Percentiles rank a stretch among this genome's conserved stretches.
phyloP scores from a whole-genome alignment of 441 rosid genomes.

The Caryocar brasiliense region DNA sequence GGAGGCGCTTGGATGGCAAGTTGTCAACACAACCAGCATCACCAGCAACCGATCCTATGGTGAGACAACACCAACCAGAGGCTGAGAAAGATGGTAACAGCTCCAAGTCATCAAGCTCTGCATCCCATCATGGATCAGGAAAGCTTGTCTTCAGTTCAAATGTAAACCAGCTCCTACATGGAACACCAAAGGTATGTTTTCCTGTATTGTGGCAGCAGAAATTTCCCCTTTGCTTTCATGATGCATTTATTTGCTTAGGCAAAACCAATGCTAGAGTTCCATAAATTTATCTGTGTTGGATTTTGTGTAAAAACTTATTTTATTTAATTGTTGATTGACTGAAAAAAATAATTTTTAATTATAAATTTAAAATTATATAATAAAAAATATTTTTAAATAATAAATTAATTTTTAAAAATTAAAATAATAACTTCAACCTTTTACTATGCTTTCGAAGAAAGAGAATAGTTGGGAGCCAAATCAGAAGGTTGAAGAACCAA shows the following conservation, averaged over 20 bases:
- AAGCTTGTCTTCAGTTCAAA: conserved; percentile 48
- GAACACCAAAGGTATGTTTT: conserved; percentile 23
- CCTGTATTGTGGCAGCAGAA: neutral
- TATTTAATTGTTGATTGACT: too few relatives aligned
- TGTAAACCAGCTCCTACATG: conserved; percentile 18
- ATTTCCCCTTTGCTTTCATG: neutral
- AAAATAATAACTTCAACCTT: too few relatives aligned
- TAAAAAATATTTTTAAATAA: too few relatives aligned
- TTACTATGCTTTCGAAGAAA: too few relatives aligned
- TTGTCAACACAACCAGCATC: conserved; percentile 12
- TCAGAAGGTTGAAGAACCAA: conserved; percentile 26
- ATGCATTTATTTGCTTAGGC: too few relatives aligned
- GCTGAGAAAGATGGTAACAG: conserved; percentile 13
- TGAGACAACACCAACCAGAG: conserved; percentile 14
- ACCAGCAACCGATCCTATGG: conserved; percentile 7
- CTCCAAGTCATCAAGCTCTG: conserved; percentile 19
- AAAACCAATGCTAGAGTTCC: too few relatives aligned
- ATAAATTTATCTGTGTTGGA: too few relatives aligned
- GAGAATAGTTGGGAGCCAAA: conserved; percentile 21
- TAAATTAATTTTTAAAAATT: too few relatives aligned
- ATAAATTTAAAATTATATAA: too few relatives aligned
- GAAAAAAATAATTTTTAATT: too few relatives aligned
- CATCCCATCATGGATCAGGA: conserved; percentile 26
- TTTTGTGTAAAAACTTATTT: too few relatives aligned
- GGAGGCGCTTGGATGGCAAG: conserved; percentile 52